These are phyloP conservation scores for Ilex aquifolium DNA, from an alignment of 257 asterid genomes.

Conservation along the genomic window DNA sequence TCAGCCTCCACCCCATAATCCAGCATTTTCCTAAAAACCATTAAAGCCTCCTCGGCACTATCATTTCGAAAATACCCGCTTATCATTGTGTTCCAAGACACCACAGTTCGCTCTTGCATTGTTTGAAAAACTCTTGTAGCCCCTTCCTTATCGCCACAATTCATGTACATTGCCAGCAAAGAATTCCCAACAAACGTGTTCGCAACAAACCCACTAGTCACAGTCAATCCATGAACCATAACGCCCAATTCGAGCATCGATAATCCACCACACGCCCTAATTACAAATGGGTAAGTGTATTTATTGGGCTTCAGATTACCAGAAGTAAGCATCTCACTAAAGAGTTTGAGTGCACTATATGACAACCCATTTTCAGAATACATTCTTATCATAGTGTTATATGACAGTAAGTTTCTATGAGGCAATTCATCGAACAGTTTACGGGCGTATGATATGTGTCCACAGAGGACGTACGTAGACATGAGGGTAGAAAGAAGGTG, in stretches of 20 bases:
- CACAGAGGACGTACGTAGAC: slow-evolving; percentile 47
- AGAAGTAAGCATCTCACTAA: slow-evolving; percentile 55
- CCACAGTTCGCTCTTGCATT: slow-evolving; percentile 45
- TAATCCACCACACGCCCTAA: slow-evolving; percentile 65
- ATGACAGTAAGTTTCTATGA: slow-evolving; percentile 42
- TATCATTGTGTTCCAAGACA: slow-evolving; percentile 94
- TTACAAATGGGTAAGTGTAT: slow-evolving; percentile 61
- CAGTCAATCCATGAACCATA: slow-evolving; percentile 60
- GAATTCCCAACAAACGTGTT: slow-evolving; percentile 67
- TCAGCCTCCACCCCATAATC: slow-evolving; percentile 51
- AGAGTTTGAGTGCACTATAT: slow-evolving; percentile 45
- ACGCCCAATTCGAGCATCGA: slow-evolving; percentile 52
- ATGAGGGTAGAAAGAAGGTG: slow-evolving; percentile 61
- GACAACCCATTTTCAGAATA: slow-evolving; percentile 54
- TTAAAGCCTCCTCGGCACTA: slow-evolving; percentile 50
- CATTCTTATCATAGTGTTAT: slow-evolving; percentile 65
- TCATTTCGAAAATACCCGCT: slow-evolving; percentile 62
- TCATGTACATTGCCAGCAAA: slow-evolving; percentile 85
- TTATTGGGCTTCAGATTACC: slow-evolving; percentile 40
- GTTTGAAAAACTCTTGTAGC: slow-evolving; percentile 57
- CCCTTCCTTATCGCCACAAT: slow-evolving; percentile 50
- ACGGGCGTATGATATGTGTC: slow-evolving; percentile 35
- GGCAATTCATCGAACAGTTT: slow-evolving; percentile 67
- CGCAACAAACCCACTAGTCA: slow-evolving; percentile 42
- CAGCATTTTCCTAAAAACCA: slow-evolving; percentile 46